phyloP scores from a whole-genome alignment of 1,284 basidiomycete species.

The Malassezia caprae region DNA sequence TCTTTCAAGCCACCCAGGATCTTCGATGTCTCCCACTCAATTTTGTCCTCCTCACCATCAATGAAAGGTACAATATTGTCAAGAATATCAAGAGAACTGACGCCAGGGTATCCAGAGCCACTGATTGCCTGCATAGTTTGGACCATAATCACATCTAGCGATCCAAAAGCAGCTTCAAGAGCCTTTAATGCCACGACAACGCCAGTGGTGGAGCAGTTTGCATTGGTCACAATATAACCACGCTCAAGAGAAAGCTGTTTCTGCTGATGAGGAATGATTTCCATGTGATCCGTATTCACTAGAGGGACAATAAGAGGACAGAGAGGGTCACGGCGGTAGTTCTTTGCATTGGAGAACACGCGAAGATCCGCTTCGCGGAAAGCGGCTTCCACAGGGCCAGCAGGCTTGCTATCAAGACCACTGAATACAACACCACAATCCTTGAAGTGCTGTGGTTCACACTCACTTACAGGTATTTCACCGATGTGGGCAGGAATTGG shows the following conservation, averaged over 20 bases:
- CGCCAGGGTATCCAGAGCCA: conserved; percentile 91
- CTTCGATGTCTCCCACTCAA: conserved; percentile 96
- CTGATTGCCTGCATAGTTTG: conserved; percentile 98
- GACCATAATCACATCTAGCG: conserved; percentile 76
- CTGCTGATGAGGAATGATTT: conserved; percentile 70
- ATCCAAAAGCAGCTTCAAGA: conserved; percentile 83
- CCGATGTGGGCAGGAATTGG: conserved; percentile 64
- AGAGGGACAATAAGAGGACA: conserved; percentile 97
- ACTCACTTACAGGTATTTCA: conserved; percentile 67
- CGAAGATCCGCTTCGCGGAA: conserved; percentile 79
- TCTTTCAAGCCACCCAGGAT: conserved; percentile 62
- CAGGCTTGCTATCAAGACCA: conserved; percentile 84
- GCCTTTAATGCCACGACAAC: conserved; percentile 84
- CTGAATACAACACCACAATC: conserved; percentile 87
- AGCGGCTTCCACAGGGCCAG: conserved; percentile 80
- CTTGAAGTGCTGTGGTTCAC: conserved; percentile 65
- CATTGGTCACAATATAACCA: conserved; percentile 96
- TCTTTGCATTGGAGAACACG: conserved; percentile 97
- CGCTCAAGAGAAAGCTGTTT: conserved; percentile 56
- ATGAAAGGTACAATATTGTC: conserved; percentile 97
- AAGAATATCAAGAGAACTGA: conserved; percentile 78
- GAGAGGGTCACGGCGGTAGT: conserved; percentile 79
- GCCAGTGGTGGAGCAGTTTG: conserved; percentile 95
- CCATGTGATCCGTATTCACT: conserved; percentile 79
- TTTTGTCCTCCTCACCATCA: conserved; percentile 75